Percentiles rank a stretch among this genome's conserved stretches.
Conservation (phyloP, 306 rosid species). For the Prunus padus region DNA sequence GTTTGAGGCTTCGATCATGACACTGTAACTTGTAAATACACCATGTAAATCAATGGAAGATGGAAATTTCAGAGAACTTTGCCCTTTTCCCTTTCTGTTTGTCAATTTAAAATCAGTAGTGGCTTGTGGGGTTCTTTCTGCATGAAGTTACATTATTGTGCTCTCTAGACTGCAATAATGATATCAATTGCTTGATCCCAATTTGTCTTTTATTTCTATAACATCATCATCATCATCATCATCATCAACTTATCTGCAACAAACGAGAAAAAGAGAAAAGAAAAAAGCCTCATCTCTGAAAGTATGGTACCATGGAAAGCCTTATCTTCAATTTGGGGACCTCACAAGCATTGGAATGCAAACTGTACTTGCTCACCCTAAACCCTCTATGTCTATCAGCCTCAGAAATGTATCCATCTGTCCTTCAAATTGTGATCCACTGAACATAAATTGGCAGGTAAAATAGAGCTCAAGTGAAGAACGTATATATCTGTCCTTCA, state of each 20-base stretch:
- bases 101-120: conserved; percentile 9
- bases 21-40: conserved; percentile 76
- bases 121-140: conserved; percentile 24
- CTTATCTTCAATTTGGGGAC: conserved; percentile 19
- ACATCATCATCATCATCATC: conserved; percentile 10
- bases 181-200: conserved; percentile 13
- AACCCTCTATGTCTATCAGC: neutral
- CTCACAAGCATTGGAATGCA: neutral
- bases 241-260: conserved; percentile 7
- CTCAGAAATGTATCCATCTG: neutral
- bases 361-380: neutral
- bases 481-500: no score
- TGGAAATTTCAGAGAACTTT: conserved; percentile 25
- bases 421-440: neutral
- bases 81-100: neutral
- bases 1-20: conserved; percentile 46
- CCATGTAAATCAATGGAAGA: conserved; percentile 65
- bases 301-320: neutral
- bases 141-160: conserved; percentile 25
- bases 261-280: neutral
- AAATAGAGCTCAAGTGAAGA: no score
- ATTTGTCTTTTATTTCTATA: conserved; percentile 15
- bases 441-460: neutral
- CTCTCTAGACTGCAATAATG: conserved; percentile 27
- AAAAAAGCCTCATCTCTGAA: neutral